phyloP scores from a whole-genome alignment of 345 rosid genomes.

The Microcos paniculata region DNA sequence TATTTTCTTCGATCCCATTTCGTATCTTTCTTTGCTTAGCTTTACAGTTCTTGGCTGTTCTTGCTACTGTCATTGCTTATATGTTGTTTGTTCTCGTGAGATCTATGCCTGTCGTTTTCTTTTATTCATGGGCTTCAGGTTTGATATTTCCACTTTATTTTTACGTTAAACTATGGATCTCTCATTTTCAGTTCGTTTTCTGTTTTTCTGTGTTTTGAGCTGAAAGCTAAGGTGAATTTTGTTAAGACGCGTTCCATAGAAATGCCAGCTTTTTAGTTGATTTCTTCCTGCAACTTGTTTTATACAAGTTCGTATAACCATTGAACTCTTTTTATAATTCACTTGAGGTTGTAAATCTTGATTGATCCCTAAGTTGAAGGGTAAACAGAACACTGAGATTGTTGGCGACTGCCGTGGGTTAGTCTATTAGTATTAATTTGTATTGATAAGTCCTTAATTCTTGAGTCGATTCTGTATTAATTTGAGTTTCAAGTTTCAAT shows the following conservation, averaged over 20 bases:
- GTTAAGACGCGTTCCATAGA: background rate
- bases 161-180: background rate
- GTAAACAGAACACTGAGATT: background rate
- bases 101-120: background rate
- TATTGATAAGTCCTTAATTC: slow-evolving; percentile 6
- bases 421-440: background rate
- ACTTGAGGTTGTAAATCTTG: slow-evolving; percentile 16
- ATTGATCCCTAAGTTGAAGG: slow-evolving; percentile 5
- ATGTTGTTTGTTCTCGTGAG: background rate
- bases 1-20: slow-evolving; percentile 10
- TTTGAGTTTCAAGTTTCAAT: background rate
- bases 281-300: no score
- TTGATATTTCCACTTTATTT: background rate
- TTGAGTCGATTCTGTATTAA: background rate
- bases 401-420: background rate
- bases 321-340: background rate
- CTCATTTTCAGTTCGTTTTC: background rate
- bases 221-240: slow-evolving; percentile 1
- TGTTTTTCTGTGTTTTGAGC: background rate
- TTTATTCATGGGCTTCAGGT: background rate
- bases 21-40: background rate
- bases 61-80: background rate
- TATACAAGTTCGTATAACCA: background rate
- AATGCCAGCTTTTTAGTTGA: background rate
- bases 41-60: background rate